Percentiles rank a stretch among this genome's conserved stretches.
These are phyloP conservation scores for Pleurotus djamor DNA, from an alignment of 768 basidiomycete species.

Conservation along the genomic window DNA sequence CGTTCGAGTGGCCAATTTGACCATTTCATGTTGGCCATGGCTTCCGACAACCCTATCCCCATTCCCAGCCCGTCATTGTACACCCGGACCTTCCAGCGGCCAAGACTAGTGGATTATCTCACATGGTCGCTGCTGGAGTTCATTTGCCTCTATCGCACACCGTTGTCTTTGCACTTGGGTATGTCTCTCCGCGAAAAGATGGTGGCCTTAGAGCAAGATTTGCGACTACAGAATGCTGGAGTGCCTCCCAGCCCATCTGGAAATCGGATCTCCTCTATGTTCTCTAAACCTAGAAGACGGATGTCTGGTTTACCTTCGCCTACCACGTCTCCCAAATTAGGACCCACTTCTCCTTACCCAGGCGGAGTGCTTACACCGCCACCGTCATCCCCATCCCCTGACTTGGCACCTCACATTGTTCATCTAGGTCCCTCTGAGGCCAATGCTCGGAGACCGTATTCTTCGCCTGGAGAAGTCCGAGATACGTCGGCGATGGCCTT, in stretches of 20 bases:
- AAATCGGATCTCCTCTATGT: constrained; percentile 21
- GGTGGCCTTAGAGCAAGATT: constrained; percentile 47
- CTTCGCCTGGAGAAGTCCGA: constrained; percentile 17
- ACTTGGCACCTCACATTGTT: constrained; percentile 6
- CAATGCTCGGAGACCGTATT: constrained; percentile 10
- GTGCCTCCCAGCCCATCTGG: constrained; percentile 38
- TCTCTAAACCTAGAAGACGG: constrained; percentile 13
- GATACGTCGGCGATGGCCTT: constrained; percentile 17
- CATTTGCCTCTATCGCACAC: constrained; percentile 58
- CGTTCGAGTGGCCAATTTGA: constrained; percentile 40
- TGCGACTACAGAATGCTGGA: constrained; percentile 37
- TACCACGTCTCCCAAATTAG: constrained; percentile 1
- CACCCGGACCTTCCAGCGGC: constrained; percentile 17
- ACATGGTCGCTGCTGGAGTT: constrained; percentile 74
- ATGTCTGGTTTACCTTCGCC: constrained; percentile 8
- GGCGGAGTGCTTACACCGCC: neutral
- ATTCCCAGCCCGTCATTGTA: neutral
- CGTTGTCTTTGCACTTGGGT: constrained; percentile 65
- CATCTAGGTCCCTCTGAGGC: constrained; percentile 16
- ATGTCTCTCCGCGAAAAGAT: constrained; percentile 66
- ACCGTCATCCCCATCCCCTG: neutral
- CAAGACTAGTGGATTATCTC: constrained; percentile 67
- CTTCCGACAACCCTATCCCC: constrained; percentile 21
- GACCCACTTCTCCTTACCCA: neutral
- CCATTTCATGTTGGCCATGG: constrained; percentile 18